A percentile compares a stretch with the other conserved stretches of the same genome.
These are phyloP conservation scores for Xerocomellus dryophilus DNA, from an alignment of 768 basidiomycete genomes.

Conservation along the genomic window DNA sequence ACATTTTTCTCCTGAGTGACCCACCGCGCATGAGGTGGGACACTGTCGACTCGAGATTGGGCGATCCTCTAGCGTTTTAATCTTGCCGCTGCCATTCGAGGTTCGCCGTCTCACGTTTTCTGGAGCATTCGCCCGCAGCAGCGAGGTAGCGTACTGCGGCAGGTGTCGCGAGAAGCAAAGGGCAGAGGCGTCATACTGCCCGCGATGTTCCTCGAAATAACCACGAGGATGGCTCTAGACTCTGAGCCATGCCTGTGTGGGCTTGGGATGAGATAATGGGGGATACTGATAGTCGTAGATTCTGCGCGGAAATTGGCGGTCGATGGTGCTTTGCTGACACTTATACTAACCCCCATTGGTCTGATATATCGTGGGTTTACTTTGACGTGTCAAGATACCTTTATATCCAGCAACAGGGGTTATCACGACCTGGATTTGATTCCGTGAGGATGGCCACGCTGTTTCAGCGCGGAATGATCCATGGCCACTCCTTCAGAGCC, in stretches of 20 bases:
- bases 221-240: not conserved
- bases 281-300: not conserved
- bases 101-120: not conserved
- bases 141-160: not conserved
- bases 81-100: not conserved
- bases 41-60: not conserved
- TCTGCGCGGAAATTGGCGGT: not conserved
- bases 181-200: not conserved
- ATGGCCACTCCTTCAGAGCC: not conserved
- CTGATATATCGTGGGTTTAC: not conserved
- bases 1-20: not conserved
- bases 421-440: not conserved
- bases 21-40: conserved; percentile 5
- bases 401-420: not conserved
- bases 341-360: not conserved
- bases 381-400: not conserved
- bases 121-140: not conserved
- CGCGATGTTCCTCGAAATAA: not conserved
- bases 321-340: not conserved
- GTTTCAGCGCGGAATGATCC: conserved; percentile 4
- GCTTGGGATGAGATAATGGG: not conserved
- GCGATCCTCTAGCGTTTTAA: not conserved
- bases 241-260: not conserved
- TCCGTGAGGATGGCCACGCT: not conserved
- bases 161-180: not conserved